Evolutionary conservation across 805 yeast species (phyloP).

Genomic region (Vanderwaltozyma polyspora): DNA sequence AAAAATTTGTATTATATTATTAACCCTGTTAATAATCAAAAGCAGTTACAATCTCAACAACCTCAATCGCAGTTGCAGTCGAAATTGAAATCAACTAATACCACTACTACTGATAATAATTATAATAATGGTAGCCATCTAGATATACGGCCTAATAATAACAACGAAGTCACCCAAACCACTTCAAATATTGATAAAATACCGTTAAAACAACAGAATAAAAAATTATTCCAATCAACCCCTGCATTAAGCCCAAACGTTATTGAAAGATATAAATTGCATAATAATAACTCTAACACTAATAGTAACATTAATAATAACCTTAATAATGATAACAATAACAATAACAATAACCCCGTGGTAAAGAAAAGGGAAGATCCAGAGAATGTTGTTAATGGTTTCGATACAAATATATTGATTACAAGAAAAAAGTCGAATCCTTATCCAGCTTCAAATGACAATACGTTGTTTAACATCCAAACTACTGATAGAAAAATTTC

Average conservation of each 20-base stretch:
- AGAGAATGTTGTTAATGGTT: conserved; percentile 15
- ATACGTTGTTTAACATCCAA: background rate
- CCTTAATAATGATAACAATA: background rate
- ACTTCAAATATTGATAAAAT: background rate
- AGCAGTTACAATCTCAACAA: no score
- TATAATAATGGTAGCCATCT: no score
- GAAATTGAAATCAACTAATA: background rate
- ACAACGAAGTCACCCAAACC: no score
- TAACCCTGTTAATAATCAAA: conserved; percentile 10
- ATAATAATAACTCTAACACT: background rate
- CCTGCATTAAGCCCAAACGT: background rate
- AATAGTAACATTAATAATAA: background rate
- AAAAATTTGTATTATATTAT: conserved; percentile 23
- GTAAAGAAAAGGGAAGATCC: background rate
- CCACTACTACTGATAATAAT: background rate
- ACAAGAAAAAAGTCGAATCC: conserved; percentile 6
- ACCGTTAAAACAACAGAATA: background rate
- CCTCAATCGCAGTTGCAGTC: no score
- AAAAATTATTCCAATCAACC: background rate
- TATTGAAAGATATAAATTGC: background rate
- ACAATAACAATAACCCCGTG: background rate
- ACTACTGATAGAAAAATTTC: no score
- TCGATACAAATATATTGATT: conserved; percentile 15
- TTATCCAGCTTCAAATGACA: background rate
- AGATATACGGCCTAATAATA: no score